A percentile compares a stretch with the other conserved stretches of the same genome.
These are phyloP conservation scores for Penicillium riverlandense DNA, from an alignment of 495 filamentous ascomycete genomes.

Conservation along the genomic window DNA sequence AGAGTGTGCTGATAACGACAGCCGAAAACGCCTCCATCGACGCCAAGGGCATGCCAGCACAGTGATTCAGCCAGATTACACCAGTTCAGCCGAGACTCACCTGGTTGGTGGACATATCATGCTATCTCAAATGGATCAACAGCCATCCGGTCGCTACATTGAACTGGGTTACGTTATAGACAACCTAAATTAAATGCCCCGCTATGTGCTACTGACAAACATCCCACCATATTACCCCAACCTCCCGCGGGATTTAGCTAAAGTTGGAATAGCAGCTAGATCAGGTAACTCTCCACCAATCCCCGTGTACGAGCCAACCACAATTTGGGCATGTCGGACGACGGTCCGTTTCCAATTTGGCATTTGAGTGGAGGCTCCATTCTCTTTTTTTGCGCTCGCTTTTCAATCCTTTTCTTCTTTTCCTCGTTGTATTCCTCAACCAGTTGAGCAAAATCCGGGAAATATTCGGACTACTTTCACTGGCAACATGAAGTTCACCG, in stretches of 20 bases:
- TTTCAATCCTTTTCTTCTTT: not conserved
- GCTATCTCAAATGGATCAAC: not conserved
- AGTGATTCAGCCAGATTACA: slow-evolving; percentile 8
- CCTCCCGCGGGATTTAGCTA: not conserved
- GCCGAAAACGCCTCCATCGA: not conserved
- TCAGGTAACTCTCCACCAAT: too few relatives aligned
- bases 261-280: not conserved
- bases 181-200: slow-evolving; percentile 1
- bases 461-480: not conserved
- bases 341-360: slow-evolving; percentile 17
- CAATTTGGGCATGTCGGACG: slow-evolving; percentile 12
- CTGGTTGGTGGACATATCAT: slow-evolving; percentile 9
- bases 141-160: not conserved
- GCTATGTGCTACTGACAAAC: not conserved
- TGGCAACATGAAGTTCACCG: slow-evolving; percentile 38
- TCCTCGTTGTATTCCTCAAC: too few relatives aligned
- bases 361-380: not conserved
- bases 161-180: not conserved
- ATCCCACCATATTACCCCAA: not conserved
- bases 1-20: too few relatives aligned
- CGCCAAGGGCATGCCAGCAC: not conserved
- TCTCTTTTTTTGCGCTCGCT: not conserved
- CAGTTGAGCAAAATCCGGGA: too few relatives aligned
- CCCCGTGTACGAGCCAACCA: not conserved
- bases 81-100: slow-evolving; percentile 4